phyloP scores from a whole-genome alignment of 352 stramenopile genomes.

The Phytophthora tubulina region DNA sequence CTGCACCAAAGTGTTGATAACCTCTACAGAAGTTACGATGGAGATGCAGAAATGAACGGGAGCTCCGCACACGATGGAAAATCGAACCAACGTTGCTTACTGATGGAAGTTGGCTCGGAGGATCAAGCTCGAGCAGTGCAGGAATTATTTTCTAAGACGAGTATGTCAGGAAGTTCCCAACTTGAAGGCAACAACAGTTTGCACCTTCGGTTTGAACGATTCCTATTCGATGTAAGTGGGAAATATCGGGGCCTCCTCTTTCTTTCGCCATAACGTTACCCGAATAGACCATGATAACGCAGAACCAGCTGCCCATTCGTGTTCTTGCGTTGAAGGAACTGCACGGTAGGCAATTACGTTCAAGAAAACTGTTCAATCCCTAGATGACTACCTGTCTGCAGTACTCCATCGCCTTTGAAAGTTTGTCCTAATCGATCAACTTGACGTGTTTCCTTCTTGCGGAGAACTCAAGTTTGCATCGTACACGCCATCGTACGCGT shows the following conservation, averaged over 20 bases:
- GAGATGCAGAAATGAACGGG: not conserved
- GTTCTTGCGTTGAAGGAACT: not conserved
- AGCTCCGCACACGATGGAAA: not conserved
- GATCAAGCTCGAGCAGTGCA: slow-evolving; percentile 56
- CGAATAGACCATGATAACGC: not conserved
- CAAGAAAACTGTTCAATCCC: too few relatives aligned
- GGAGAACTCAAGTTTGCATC: too few relatives aligned
- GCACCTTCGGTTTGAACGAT: slow-evolving; percentile 40
- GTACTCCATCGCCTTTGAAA: too few relatives aligned
- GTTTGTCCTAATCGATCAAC: too few relatives aligned
- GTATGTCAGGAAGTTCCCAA: not conserved
- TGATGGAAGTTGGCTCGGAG: slow-evolving; percentile 73
- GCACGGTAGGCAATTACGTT: too few relatives aligned
- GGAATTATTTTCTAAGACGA: slow-evolving; percentile 44
- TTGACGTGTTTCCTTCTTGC: too few relatives aligned
- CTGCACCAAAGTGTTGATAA: slow-evolving; percentile 46
- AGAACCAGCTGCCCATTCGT: not conserved
- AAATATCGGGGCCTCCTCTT: slow-evolving; percentile 58
- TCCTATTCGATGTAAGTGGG: slow-evolving; percentile 50
- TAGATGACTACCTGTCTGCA: too few relatives aligned
- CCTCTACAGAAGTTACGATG: slow-evolving; percentile 37
- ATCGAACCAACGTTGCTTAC: slow-evolving; percentile 24
- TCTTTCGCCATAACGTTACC: slow-evolving; percentile 13
- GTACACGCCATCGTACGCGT: too few relatives aligned
- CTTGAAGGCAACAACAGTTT: not conserved